Percentiles rank a stretch among this genome's conserved stretches.
These are phyloP conservation scores for Oxytropis ochrocephala DNA, from an alignment of 306 rosid genomes.

Conservation along the genomic window DNA sequence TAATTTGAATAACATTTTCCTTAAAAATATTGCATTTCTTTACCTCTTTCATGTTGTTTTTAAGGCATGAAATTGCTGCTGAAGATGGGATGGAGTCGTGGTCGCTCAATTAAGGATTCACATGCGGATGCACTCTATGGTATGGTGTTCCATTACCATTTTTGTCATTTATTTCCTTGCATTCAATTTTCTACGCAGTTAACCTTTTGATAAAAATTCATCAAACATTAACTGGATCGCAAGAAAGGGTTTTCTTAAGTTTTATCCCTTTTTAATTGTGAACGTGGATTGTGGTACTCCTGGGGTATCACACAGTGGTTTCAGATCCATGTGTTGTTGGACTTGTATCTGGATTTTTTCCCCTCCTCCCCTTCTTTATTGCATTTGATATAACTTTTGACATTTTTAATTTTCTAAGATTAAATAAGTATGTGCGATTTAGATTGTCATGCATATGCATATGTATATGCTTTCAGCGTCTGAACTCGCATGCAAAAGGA, in stretches of 20 bases:
- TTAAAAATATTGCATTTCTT: slow-evolving; percentile 5
- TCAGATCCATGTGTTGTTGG: neutral
- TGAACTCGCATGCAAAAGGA: neutral
- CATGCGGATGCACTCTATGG: slow-evolving; percentile 56
- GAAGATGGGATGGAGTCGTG: slow-evolving; percentile 99
- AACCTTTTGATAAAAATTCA: neutral
- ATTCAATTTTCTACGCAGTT: neutral
- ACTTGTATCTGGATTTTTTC: neutral
- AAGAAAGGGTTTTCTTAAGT: neutral
- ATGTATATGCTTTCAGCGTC: neutral
- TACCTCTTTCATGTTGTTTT: slow-evolving; percentile 16
- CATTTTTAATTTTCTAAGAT: neutral
- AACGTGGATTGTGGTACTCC: neutral
- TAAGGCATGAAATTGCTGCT: slow-evolving; percentile 78
- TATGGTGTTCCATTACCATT: slow-evolving; percentile 26
- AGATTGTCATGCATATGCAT: neutral
- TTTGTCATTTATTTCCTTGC: neutral
- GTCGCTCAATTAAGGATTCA: slow-evolving; percentile 92
- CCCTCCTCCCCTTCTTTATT: neutral
- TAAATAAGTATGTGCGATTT: neutral
- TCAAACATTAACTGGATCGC: neutral
- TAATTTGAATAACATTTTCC: neutral
- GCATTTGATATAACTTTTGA: neutral
- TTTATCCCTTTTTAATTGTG: neutral
- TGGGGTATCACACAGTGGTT: neutral